Conservation (phyloP, 2,329 filamentous ascomycete genomes). For the Curvularia hawaiiensis region DNA sequence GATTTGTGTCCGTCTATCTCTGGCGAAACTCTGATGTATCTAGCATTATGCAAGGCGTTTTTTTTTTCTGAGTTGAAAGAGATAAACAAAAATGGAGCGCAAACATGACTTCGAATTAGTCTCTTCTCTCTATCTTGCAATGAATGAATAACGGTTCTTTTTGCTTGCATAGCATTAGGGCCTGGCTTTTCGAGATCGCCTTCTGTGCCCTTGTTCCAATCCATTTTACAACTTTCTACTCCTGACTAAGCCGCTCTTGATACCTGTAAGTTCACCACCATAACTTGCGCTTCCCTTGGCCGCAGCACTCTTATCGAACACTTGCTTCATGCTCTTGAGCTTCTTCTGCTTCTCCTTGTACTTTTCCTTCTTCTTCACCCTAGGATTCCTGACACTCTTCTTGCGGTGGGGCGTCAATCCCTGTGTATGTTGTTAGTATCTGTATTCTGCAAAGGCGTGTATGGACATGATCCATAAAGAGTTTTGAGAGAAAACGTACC, state of each 20-base stretch:
- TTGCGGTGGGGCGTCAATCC: constrained; percentile 78
- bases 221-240: constrained; percentile 78
- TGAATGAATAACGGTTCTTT: background rate
- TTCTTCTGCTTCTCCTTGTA: constrained; percentile 98
- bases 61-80: background rate
- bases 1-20: background rate
- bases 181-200: background rate
- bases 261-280: constrained; percentile 89
- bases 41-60: constrained; percentile 4
- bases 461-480: background rate
- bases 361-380: constrained; percentile 98
- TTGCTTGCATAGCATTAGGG: background rate
- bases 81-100: background rate
- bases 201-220: background rate
- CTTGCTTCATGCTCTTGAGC: constrained; percentile 80
- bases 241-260: constrained; percentile 92
- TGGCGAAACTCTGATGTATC: background rate
- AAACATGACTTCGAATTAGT: background rate
- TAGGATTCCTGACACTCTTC: constrained; percentile 93
- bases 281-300: constrained; percentile 70
- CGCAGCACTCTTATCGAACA: constrained; percentile 75
- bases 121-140: background rate
- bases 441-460: background rate
- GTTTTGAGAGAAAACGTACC: constrained; percentile 54
- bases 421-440: background rate